Evolutionary conservation across 2,329 filamentous ascomycete genomes (phyloP), one percentile per base, ranked within the genome.

Genomic region (Alternaria hordeiaustralica): DNA sequence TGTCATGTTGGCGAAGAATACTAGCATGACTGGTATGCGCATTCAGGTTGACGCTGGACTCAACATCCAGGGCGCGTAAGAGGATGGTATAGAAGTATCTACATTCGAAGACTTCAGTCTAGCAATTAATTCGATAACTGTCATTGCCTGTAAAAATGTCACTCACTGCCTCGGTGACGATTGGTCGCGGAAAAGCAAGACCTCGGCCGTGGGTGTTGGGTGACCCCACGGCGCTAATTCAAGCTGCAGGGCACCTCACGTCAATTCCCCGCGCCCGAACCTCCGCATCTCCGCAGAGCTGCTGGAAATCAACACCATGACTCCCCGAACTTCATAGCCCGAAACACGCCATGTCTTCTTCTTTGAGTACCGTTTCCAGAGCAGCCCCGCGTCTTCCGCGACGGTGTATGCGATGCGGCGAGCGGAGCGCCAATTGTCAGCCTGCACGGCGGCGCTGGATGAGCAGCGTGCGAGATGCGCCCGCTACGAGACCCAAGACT

Each of bases 1-100:
- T 69, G 73, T 88, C 9, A 84, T 85, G 76, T 69, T 86, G 55
- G 86, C 86, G 0, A 85, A 82, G 77, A 87, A 87, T 58, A 82
- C 81, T n/a, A 83, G 81, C 60, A 83, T 85, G 69, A 84, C 83
- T 12, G 83, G 83, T 4, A 80, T 82, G 73, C 79, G 80, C 62
- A 74, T 85, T 33, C 80, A 81, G 68, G 79, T 85, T 7, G 77
- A 79, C 70, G 75, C 75, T 33, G 77, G 77, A 28, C 44, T 76
- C 61, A 78, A 78, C 63, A 65, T 79, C 12, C 75, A 78, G 62
- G 74, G 71, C 44, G 69, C 68, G 11, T 45, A 50, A 45, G 26
- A 50, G 28, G 18, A 11, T 33, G 25, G 2, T 25, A 12, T 45
- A 6, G 8, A 12, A 13, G 9, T 6, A 12, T 13, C 28, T 5